Evolutionary conservation across 306 rosid genomes (phyloP), one percentile per base, ranked within the genome.

Genomic region (Cercis canadensis): DNA sequence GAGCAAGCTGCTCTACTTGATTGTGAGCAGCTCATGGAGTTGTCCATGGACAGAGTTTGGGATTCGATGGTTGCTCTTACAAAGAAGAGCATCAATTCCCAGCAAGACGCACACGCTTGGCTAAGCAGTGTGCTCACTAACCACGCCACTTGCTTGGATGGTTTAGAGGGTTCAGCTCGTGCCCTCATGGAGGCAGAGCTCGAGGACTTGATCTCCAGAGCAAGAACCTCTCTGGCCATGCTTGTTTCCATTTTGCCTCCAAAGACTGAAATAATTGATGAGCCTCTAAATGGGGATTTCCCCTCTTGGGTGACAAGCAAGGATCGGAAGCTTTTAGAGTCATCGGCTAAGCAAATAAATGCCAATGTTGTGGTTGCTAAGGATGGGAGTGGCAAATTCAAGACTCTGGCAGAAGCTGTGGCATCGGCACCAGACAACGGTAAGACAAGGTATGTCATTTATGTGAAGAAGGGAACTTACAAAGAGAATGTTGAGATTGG

Each of bases 91-190:
- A 46, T 17, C 14, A 17, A 8, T 5, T 73, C 86, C 0, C 19
- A 47, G 8, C 84, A 82, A 39, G 83, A 87, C 67, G 89, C 87
- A 0, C 97, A 83, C 65, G 14, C 87, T 6, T 91, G 97, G 96
- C 84, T 88, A 2, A 88, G 97, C 7, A 33, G 75, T 16, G 88
- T 91, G 14, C 91, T 91, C 54, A 88, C 96, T 0, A 91, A 88
- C 77, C 86, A 91, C 18, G 89, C 36, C 39, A 88, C 96, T 11
- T 91, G 96, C 58, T 78, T 80, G 77, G 91, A 91, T 64, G 96
- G 87, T 4, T 54, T 91, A 17, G 72, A 80, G n/a, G 88, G 78
- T 0, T 17, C 72, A 11, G 37, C 69, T 17, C 5, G 18, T 19
- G 12, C 54, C 1, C 9, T 67, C 4, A 75, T 83, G 79, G 82